phyloP scores from a whole-genome alignment of 2,329 filamentous ascomycete genomes.

The Hypoxylon sp. region DNA sequence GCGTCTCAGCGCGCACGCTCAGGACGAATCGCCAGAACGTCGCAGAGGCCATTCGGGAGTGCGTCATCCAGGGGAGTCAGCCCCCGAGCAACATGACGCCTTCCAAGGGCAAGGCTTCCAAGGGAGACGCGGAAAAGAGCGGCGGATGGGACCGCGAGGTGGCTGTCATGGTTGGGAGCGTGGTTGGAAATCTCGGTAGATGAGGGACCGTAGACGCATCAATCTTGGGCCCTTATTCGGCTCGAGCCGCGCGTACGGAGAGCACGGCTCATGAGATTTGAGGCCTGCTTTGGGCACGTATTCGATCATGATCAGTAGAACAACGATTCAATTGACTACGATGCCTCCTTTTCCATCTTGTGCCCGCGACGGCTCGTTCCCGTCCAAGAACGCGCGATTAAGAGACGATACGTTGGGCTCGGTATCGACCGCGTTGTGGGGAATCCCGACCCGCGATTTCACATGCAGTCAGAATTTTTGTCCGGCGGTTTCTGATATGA shows the following conservation, averaged over 20 bases:
- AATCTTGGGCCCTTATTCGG: not conserved
- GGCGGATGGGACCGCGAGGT: slow-evolving; percentile 86
- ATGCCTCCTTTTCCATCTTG: not conserved
- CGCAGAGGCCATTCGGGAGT: slow-evolving; percentile 79
- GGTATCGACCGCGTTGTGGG: slow-evolving; percentile 4
- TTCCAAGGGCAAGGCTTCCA: slow-evolving; percentile 53
- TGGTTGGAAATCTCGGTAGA: slow-evolving; percentile 67
- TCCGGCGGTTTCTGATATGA: slow-evolving; percentile 1
- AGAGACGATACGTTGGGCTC: not conserved
- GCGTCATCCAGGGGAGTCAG: slow-evolving; percentile 80
- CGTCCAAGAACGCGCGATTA: slow-evolving; percentile 1
- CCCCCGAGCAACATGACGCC: slow-evolving; percentile 63
- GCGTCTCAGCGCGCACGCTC: slow-evolving; percentile 82
- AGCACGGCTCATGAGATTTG: not conserved
- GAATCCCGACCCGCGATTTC: slow-evolving; percentile 19
- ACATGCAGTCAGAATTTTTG: slow-evolving; percentile 1
- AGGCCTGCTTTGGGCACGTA: not conserved
- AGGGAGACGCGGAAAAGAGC: slow-evolving; percentile 53
- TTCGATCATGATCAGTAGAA: not conserved
- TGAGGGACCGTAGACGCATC: slow-evolving; percentile 31
- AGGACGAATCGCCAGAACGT: slow-evolving; percentile 77
- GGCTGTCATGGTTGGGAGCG: slow-evolving; percentile 90
- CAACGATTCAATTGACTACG: not conserved
- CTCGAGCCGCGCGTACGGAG: not conserved
- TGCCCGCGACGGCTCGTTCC: too few relatives aligned